Evolutionary conservation across 345 rosid species (phyloP).

Genomic region (Heritiera fomes): DNA sequence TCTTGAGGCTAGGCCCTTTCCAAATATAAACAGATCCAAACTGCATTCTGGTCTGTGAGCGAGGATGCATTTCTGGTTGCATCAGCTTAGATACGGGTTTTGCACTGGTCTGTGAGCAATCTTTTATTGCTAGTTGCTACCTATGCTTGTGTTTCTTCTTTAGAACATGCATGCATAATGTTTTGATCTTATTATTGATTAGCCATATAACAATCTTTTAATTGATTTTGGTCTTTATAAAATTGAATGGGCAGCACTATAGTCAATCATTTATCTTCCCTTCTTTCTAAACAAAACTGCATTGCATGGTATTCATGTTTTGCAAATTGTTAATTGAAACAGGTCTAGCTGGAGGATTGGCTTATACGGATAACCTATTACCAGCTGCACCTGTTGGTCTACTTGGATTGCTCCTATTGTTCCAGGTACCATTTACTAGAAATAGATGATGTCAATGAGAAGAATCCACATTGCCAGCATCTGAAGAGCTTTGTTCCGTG

Average conservation of each 20-base stretch:
- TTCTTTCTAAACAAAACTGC: neutral
- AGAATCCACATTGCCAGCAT: neutral
- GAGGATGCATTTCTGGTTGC: neutral
- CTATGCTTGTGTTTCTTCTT: neutral
- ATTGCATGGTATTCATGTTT: neutral
- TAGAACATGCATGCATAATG: neutral
- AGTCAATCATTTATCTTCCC: neutral
- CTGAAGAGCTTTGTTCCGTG: constrained; percentile 4
- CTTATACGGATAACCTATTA: constrained; percentile 56
- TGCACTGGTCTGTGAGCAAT: neutral
- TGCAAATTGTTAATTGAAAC: constrained; percentile 28
- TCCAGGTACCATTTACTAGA: constrained; percentile 50
- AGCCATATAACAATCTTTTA: neutral
- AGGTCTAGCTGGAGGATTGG: constrained; percentile 67
- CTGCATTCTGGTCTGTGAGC: neutral
- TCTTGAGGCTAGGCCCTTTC: neutral
- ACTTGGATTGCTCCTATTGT: constrained; percentile 66
- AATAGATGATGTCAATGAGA: neutral
- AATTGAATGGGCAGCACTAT: neutral
- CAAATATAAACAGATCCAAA: neutral
- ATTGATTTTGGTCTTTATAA: neutral
- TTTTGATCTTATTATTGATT: neutral
- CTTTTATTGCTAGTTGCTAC: neutral
- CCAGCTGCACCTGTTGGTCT: constrained; percentile 71
- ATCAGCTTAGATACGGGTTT: constrained; percentile 7